Evolutionary conservation across 257 asterid species (phyloP).

Genomic region (Scutellaria barbata): DNA sequence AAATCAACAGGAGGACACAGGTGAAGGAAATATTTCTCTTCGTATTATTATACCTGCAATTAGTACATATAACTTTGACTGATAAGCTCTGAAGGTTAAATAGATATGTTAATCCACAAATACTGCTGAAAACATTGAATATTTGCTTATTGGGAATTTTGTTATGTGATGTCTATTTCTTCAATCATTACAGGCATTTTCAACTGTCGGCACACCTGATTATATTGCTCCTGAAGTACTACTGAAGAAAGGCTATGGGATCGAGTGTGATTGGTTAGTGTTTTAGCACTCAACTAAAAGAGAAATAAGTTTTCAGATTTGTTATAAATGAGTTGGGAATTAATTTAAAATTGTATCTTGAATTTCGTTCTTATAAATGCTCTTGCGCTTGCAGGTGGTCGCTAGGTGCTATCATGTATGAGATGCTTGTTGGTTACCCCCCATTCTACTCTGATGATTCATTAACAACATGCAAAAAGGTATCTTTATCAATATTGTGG

Average conservation of each 20-base stretch:
- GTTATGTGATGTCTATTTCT: background rate
- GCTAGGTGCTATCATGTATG: constrained; percentile 87
- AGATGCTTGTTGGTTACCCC: constrained; percentile 93
- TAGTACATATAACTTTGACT: background rate
- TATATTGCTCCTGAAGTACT: constrained; percentile 97
- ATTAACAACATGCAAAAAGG: constrained; percentile 87
- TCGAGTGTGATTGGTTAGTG: constrained; percentile 92
- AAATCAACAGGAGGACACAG: constrained; percentile 55
- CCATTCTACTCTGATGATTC: constrained; percentile 92
- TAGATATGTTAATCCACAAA: too few relatives aligned
- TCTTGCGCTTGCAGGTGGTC: constrained; percentile 76
- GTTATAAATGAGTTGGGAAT: background rate
- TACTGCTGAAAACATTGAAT: background rate
- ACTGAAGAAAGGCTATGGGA: constrained; percentile 76
- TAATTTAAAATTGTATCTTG: background rate
- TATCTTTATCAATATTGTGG: constrained; percentile 29
- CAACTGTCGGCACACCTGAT: constrained; percentile 97
- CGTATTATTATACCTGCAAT: background rate
- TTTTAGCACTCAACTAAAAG: background rate
- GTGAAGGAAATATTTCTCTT: constrained; percentile 32
- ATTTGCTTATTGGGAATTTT: background rate
- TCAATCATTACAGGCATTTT: constrained; percentile 66
- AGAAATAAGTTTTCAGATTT: background rate
- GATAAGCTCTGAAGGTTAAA: background rate
- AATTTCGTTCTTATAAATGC: constrained; percentile 9